Evolutionary conservation across 208 protist genomes (phyloP).

Genomic region (Acanthamoeba castellanii): DNA sequence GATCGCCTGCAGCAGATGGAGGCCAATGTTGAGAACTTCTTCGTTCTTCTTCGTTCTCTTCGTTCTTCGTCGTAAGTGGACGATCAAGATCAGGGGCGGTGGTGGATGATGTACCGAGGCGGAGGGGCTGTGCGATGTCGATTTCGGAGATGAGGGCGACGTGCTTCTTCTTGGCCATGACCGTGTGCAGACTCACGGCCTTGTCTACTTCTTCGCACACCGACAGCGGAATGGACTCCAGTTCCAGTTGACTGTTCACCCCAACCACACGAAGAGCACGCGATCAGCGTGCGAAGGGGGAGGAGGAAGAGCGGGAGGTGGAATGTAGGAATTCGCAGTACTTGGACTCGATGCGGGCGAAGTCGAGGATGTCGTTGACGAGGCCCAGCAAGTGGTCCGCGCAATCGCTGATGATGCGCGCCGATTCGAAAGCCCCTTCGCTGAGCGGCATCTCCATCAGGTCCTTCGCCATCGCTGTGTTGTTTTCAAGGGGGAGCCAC

Average conservation of each 20-base stretch:
- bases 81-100: too few relatives aligned
- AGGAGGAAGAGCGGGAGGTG: background rate
- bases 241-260: background rate
- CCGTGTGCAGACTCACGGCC: background rate
- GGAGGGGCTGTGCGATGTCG: background rate
- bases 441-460: constrained; percentile 28
- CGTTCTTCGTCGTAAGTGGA: background rate
- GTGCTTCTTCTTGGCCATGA: background rate
- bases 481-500: background rate
- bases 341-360: constrained; percentile 35
- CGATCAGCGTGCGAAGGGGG: background rate
- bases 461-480: constrained; percentile 23
- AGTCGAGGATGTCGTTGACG: constrained; percentile 45
- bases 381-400: constrained; percentile 46
- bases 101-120: background rate
- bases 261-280: background rate
- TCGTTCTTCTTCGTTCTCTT: background rate
- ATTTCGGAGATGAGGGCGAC: background rate
- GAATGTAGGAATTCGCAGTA: background rate
- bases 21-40: background rate
- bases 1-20: background rate
- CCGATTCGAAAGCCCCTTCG: background rate
- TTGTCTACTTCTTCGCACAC: background rate
- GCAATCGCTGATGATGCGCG: constrained; percentile 37
- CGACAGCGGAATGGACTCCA: background rate